Percentiles rank a stretch among this genome's conserved stretches.
Conservation (phyloP, 805 yeast genomes). For the Lachancea meyersii region DNA sequence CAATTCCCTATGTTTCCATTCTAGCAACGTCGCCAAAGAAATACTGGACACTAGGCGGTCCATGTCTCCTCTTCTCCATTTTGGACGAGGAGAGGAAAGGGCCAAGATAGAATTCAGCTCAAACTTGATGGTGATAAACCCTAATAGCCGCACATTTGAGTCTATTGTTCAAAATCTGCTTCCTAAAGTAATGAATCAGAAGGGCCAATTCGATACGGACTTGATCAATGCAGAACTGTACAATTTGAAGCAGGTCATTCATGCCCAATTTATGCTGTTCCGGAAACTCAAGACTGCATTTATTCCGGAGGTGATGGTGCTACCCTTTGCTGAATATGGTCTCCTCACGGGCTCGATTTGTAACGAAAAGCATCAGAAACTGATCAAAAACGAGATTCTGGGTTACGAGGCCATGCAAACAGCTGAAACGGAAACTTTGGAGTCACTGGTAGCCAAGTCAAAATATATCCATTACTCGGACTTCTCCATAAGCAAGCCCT, state of each 20-base stretch:
- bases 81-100: conserved; percentile 7
- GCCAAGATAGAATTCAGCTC: conserved; percentile 27
- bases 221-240: conserved; percentile 13
- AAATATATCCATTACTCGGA: conserved; percentile 60
- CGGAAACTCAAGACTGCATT: conserved; percentile 21
- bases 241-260: conserved; percentile 18
- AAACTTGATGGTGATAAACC: conserved; percentile 51
- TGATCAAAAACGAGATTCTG: conserved; percentile 25
- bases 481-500: conserved; percentile 61
- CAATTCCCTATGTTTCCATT: conserved; percentile 8
- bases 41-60: conserved; percentile 24
- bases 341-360: conserved; percentile 27
- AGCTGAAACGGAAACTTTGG: conserved; percentile 48
- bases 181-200: conserved; percentile 5
- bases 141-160: conserved; percentile 28
- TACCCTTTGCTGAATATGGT: conserved; percentile 31
- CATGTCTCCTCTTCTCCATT: conserved; percentile 21
- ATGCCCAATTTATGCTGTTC: conserved; percentile 26
- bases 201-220: conserved; percentile 12
- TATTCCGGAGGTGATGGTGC: conserved; percentile 25
- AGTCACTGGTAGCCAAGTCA: conserved; percentile 24
- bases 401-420: conserved; percentile 34
- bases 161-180: conserved; percentile 13
- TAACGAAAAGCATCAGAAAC: conserved; percentile 18
- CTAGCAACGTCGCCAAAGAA: conserved; percentile 26